A percentile compares a stretch with the other conserved stretches of the same genome.
These are phyloP conservation scores for Phaffomyces opuntiae DNA, from an alignment of 805 yeast species.

Conservation along the genomic window DNA sequence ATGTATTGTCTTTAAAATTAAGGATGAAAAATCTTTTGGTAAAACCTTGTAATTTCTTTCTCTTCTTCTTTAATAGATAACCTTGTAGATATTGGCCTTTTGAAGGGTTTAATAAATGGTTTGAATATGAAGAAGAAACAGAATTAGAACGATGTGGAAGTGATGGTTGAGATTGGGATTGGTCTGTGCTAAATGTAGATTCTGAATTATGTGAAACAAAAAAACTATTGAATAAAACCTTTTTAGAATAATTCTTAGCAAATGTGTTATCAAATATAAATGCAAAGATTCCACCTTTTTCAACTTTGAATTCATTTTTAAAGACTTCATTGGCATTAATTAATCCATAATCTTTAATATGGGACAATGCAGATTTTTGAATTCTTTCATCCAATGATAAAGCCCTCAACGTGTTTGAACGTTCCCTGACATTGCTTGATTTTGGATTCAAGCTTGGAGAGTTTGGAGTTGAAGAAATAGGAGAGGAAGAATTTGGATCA, in stretches of 20 bases:
- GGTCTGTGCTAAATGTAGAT: not conserved
- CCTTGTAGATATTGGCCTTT: conserved; percentile 77
- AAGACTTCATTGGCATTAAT: conserved; percentile 54
- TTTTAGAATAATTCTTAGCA: conserved; percentile 78
- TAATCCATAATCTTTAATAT: conserved; percentile 48
- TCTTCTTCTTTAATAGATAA: conserved; percentile 66
- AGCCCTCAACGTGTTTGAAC: conserved; percentile 32
- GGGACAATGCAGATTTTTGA: conserved; percentile 41
- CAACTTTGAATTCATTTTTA: conserved; percentile 55
- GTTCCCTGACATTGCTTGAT: conserved; percentile 14
- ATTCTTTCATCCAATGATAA: conserved; percentile 52
- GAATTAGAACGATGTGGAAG: conserved; percentile 7
- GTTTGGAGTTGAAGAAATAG: not conserved
- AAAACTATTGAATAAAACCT: conserved; percentile 53
- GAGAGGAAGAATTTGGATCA: not conserved
- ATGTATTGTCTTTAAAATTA: conserved; percentile 73
- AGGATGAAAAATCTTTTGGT: conserved; percentile 78
- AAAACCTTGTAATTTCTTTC: conserved; percentile 82
- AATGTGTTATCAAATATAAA: conserved; percentile 90
- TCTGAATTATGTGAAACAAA: conserved; percentile 10
- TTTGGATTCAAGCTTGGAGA: too few species aligned
- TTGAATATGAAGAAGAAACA: conserved; percentile 3
- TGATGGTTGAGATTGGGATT: not conserved
- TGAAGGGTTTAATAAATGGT: conserved; percentile 32
- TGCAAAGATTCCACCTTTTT: conserved; percentile 67